Evolutionary conservation across 306 rosid genomes (phyloP), one percentile per base, ranked within the genome.

Genomic region (Cajanus cajan): DNA sequence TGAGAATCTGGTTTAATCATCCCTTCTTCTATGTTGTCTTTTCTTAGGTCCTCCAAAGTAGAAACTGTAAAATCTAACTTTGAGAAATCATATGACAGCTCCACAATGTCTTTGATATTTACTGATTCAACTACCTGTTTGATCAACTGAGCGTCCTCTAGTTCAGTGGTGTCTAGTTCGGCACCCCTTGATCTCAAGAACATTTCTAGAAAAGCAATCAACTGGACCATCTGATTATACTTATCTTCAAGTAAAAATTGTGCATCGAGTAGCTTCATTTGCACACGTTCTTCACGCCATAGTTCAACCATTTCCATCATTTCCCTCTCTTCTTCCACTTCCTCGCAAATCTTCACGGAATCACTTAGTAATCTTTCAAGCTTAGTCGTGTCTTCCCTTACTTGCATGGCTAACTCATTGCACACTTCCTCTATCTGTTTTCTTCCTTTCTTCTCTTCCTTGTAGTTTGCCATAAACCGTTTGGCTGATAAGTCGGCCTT

Each of bases 221-320:
- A 66, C 34, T 66, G 51, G 28, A 66, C 51, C 71, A 66, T 66
- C 43, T 39, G 51, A 11, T 66, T 66, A 19, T 66, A 66, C 5
- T 66, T 66, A 12, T 40, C 71, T 66, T 40, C 51, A 40, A 66
- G 51, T 19, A 66, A 18, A 66, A 19, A 39, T 12, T 66, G 71
- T 19, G 51, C 71, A 36, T 66, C 71, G 5, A 8, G 11, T 40
- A 66, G 71, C 71, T 40, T 66, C 71, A 66, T 40, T 40, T 66
- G 71, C 31, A 19, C 51, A 19, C 71, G 51, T 40, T 66, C 71
- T 66, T 66, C 71, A 11, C 71, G 71, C 71, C 33, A 66, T 39
- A 66, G 18, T 10, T 66, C 71, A 40, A 10, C 10, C 71, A 66
- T 66, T 39, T 66, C 50, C 71, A 66, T 66, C 71, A 66, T 66